These are phyloP conservation scores for Platanthera guangdongensis DNA, from an alignment of 106 monocot species.

Conservation along the genomic window DNA sequence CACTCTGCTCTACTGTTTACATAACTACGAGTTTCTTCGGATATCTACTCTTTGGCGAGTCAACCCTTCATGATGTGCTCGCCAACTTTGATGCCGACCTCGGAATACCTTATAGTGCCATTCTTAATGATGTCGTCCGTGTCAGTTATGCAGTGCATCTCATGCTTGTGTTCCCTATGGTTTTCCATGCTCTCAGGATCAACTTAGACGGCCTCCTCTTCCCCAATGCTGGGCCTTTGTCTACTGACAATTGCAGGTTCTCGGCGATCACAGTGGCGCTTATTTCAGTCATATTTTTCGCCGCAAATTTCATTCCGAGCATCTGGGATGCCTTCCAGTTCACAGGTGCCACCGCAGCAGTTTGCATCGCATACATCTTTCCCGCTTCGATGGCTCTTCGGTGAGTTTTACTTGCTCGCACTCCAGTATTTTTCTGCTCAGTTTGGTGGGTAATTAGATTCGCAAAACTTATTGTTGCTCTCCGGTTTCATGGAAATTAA, in stretches of 20 bases:
- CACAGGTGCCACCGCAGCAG: slow-evolving; percentile 90
- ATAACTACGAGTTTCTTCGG: slow-evolving; percentile 81
- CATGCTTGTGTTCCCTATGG: slow-evolving; percentile 94
- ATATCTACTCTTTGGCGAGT: slow-evolving; percentile 84
- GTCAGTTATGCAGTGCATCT: slow-evolving; percentile 86
- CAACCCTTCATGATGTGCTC: slow-evolving; percentile 85
- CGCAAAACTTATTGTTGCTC: too few relatives aligned
- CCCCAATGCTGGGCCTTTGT: slow-evolving; percentile 42
- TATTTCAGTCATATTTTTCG: slow-evolving; percentile 47
- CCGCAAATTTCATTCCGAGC: slow-evolving; percentile 80
- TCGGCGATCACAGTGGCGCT: slow-evolving; percentile 32
- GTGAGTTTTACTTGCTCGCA: slow-evolving; percentile 20
- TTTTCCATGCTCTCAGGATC: slow-evolving; percentile 70
- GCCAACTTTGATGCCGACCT: slow-evolving; percentile 83
- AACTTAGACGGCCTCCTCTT: slow-evolving; percentile 89
- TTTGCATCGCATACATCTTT: slow-evolving; percentile 85
- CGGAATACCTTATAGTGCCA: slow-evolving; percentile 63
- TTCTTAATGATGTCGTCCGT: slow-evolving; percentile 65
- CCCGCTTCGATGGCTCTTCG: slow-evolving; percentile 71
- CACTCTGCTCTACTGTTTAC: slow-evolving; percentile 74
- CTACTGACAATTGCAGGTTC: slow-evolving; percentile 59
- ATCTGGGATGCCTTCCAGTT: slow-evolving; percentile 99
- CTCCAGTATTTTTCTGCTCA: background rate
- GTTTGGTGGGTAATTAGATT: background rate
- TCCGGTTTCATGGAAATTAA: too few relatives aligned